Evolutionary conservation across 768 basidiomycete genomes (phyloP).

Genomic region (Tricholoma sp.): DNA sequence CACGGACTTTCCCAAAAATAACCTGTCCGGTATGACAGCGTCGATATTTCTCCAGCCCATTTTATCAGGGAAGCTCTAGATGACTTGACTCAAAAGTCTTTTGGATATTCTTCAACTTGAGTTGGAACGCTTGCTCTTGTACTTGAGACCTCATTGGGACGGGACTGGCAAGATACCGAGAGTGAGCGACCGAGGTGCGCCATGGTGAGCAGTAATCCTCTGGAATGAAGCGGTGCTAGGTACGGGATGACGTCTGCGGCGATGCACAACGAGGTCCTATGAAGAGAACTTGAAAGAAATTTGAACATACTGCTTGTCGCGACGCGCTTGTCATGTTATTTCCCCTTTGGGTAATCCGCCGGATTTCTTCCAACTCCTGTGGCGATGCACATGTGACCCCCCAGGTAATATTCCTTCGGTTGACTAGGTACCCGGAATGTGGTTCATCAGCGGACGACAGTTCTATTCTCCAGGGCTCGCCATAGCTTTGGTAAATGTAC

Average conservation of each 20-base stretch:
- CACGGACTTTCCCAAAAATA: conserved; percentile 75
- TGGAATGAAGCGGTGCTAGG: conserved; percentile 28
- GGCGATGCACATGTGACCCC: conserved; percentile 22
- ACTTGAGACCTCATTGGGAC: conserved; percentile 16
- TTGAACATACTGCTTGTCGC: conserved; percentile 11
- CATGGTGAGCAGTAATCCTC: conserved; percentile 18
- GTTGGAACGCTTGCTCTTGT: conserved; percentile 16
- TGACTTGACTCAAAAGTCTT: conserved; percentile 12
- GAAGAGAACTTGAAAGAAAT: too few relatives aligned
- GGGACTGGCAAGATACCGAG: conserved; percentile 21
- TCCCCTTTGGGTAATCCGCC: conserved; percentile 21
- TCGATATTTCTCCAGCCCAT: conserved; percentile 68
- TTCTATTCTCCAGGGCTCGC: too few relatives aligned
- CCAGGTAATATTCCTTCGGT: background rate
- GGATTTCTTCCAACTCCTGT: conserved; percentile 20
- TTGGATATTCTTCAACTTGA: conserved; percentile 9
- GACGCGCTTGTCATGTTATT: conserved; percentile 10
- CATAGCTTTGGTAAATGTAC: background rate
- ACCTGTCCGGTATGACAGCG: conserved; percentile 55
- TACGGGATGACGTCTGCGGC: conserved; percentile 19
- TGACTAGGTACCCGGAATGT: conserved; percentile 1
- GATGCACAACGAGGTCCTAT: conserved; percentile 20
- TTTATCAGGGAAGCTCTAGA: conserved; percentile 17
- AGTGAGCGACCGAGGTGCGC: conserved; percentile 8
- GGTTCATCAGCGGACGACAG: too few relatives aligned